Evolutionary conservation across 2,329 filamentous ascomycete genomes (phyloP).

Genomic region (Boeremia lycopersici): DNA sequence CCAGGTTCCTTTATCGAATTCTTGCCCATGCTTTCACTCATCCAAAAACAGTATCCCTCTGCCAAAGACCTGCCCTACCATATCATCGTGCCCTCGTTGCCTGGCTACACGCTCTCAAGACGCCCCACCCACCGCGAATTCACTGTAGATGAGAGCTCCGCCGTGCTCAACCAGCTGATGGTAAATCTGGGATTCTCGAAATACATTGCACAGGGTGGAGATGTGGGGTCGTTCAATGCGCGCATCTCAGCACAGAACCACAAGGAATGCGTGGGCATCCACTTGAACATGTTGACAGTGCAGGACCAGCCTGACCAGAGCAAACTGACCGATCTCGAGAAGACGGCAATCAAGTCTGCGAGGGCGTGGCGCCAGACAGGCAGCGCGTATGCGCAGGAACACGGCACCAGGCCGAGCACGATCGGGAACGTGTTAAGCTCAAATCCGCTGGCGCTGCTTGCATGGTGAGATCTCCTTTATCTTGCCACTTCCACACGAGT

Average conservation of each 20-base stretch:
- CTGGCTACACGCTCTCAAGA: conserved; percentile 61
- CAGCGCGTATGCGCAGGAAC: conserved; percentile 58
- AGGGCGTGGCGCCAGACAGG: conserved; percentile 50
- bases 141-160: conserved; percentile 47
- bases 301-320: conserved; percentile 19
- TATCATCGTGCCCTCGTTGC: conserved; percentile 62
- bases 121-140: conserved; percentile 56
- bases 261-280: conserved; percentile 55
- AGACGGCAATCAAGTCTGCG: conserved; percentile 17
- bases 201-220: conserved; percentile 65
- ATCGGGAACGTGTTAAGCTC: conserved; percentile 62
- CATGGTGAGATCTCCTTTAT: conserved; percentile 50
- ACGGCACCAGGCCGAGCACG: conserved; percentile 62
- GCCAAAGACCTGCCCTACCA: conserved; percentile 61
- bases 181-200: conserved; percentile 59
- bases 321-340: conserved; percentile 27
- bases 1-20: conserved; percentile 64
- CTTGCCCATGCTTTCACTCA: conserved; percentile 55
- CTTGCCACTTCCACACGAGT: neutral
- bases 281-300: conserved; percentile 35
- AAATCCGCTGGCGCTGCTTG: conserved; percentile 62
- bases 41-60: conserved; percentile 55
- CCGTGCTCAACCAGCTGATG: conserved; percentile 62
- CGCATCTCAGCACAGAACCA: conserved; percentile 49
- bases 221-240: conserved; percentile 57